Evolutionary conservation across 2,329 filamentous ascomycete genomes (phyloP).

Genomic region (Xylaria sp.): DNA sequence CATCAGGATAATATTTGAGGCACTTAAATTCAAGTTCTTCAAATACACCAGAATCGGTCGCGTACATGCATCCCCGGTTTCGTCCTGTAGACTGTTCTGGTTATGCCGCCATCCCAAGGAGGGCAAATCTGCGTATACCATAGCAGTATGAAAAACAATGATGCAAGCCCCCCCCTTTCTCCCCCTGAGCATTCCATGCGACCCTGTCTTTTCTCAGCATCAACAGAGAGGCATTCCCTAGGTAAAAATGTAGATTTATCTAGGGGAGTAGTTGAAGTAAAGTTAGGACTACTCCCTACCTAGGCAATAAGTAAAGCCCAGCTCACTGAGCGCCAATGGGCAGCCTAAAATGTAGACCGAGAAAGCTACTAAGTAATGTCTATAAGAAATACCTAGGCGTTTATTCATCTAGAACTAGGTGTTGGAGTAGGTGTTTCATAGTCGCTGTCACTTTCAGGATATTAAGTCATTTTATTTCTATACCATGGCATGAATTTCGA

Average conservation of each 20-base stretch:
- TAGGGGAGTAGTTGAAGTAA: no score
- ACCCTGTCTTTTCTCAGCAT: not conserved
- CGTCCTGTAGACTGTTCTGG: not conserved
- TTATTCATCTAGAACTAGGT: not conserved
- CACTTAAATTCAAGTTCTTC: slow-evolving; percentile 12
- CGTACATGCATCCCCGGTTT: not conserved
- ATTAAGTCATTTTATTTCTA: not conserved
- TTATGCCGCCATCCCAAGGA: not conserved
- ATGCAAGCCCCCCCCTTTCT: not conserved
- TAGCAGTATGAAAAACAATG: not conserved
- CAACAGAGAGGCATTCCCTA: not conserved
- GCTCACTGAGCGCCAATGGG: no score
- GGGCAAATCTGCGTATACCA: not conserved
- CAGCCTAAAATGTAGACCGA: no score
- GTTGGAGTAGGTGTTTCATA: not conserved
- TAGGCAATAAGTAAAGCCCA: no score
- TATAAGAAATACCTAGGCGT: no score
- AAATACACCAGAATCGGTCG: not conserved
- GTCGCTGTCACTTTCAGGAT: not conserved
- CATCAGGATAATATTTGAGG: slow-evolving; percentile 9
- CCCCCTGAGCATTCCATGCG: not conserved
- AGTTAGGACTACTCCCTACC: no score
- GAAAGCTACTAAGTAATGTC: no score
- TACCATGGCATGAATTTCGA: no score
- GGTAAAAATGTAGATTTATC: not conserved